Base-by-base conservation (phyloP, 345 rosid species). In the Gossypium rotundifolium region DNA sequence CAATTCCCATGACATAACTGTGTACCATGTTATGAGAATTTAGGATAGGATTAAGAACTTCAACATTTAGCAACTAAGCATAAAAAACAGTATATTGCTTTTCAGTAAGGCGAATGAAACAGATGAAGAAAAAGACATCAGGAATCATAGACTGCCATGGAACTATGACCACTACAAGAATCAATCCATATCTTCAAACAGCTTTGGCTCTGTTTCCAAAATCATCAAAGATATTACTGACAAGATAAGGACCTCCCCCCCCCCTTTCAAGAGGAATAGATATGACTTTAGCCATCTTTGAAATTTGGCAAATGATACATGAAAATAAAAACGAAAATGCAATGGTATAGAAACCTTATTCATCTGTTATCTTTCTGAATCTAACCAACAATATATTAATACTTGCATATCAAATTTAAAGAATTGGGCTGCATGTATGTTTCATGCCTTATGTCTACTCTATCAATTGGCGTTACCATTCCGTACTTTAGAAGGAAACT, bases 1-100 rank as follows among this genome's bases (percentile, higher is more conserved):
- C 94, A 79, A 93, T 90, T 54, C 97, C 98, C 97, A 95, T 91
- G 70, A 93, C 96, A 85, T 93, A 95, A 75, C 98, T 93, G 95
- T 77, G 61, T 23, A 63, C 27, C 71, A 82, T 74, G 38, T 29
- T 22, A 71, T 46, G 48, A 62, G 44, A 5, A 75, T 62, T 65
- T 23, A 75, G 23, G 61, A 42, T 54, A 48, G 16, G 40, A 70
- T 61, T 33, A 55, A 73, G 23, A 29, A 12, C 42, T 71, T 64
- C 16, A 65, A 44, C 18, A 23, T 54, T 70, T 22, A 45, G 44
- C 8, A 12, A 9, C 76, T 27, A 23, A 70, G 38, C 62, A 61
- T 22, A 58, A 22, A 57, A 65, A 57, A 70, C 48, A 58, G 38
- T 18, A 46, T 22, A 11, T 74, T 52, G 66, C 29, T 79, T 65